Base-by-base conservation (phyloP, 768 basidiomycete species). In the Mrakia hoshinonis region DNA sequence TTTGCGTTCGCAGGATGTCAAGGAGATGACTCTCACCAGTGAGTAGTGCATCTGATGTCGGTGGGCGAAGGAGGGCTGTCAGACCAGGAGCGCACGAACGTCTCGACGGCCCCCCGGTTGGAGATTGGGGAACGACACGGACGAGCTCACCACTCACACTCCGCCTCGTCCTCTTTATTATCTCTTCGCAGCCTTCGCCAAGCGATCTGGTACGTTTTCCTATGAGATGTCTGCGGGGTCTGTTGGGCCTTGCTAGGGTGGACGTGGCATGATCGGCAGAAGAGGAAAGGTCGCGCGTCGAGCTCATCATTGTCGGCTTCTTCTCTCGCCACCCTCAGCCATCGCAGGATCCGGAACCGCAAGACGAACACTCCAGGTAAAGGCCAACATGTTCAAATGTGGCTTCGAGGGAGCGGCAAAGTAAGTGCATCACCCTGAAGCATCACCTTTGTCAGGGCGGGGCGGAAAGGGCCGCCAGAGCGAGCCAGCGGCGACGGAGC, bases 341-440 rank as follows among this genome's bases (percentile, higher is more conserved):
- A n/a, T 26, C 29, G 1, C 55, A 58, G 55, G 55, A 0, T 58
- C 18, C 18, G 55, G 55, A 15, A 58, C 55, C 6, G 55, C 55
- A 18, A 26, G 55, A 31, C 0, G 55, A 58, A 26, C 55, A 2
- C 55, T 58, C 26, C 31, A 58, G 20, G 55, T 58, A 7, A 34
- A 15, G 20, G 55, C 55, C 31, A 58, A 58, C 55, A 58, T 58
- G 55, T 58, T 58, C 55, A 58, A 58, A 13, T 26, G 26, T 31
- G 55, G 55, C 55, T 58, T 58, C 55, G 20, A 58, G 55, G 55
- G 55, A 6, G 55, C 55, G 5, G 24, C 55, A 26, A 58, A 58
- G 55, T 58, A 18, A 26, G 29, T 58, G 15, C n/a, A n/a, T 31
- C 26, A 15, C 24, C 52, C n/a, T n/a, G n/a, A 12, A 9, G 11